phyloP scores from a whole-genome alignment of 2,329 filamentous ascomycete genomes.

The Trichoderma aggressivum region DNA sequence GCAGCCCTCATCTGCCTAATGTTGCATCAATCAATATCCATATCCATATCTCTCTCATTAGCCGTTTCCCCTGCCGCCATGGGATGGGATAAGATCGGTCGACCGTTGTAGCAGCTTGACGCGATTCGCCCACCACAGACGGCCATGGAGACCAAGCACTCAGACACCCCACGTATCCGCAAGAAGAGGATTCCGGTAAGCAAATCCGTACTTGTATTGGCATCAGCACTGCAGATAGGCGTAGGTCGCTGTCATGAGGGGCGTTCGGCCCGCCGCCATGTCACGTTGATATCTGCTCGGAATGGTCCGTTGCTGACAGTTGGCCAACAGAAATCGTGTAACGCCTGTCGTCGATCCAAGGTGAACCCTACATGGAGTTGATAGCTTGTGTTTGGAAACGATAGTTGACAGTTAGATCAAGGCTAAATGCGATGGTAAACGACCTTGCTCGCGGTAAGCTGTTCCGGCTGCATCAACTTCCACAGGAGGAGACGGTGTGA shows the following conservation, averaged over 20 bases:
- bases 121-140: background rate
- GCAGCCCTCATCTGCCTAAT: background rate
- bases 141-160: background rate
- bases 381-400: background rate
- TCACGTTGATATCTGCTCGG: conserved; percentile 9
- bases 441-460: conserved; percentile 27
- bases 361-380: conserved; percentile 12
- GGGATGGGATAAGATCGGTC: background rate
- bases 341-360: conserved; percentile 28
- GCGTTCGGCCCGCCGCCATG: background rate
- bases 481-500: background rate
- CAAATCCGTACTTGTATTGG: background rate
- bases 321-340: conserved; percentile 27
- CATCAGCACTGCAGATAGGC: background rate
- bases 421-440: conserved; percentile 27
- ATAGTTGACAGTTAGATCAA: background rate
- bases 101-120: background rate
- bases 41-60: background rate
- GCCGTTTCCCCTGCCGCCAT: background rate
- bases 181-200: conserved; percentile 26
- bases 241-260: background rate
- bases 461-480: background rate
- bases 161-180: conserved; percentile 15
- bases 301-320: background rate
- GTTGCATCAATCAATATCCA: conserved; percentile 13